Base-by-base conservation (phyloP, 1,139 yeast species). In the Yamadazyma siamensis region DNA sequence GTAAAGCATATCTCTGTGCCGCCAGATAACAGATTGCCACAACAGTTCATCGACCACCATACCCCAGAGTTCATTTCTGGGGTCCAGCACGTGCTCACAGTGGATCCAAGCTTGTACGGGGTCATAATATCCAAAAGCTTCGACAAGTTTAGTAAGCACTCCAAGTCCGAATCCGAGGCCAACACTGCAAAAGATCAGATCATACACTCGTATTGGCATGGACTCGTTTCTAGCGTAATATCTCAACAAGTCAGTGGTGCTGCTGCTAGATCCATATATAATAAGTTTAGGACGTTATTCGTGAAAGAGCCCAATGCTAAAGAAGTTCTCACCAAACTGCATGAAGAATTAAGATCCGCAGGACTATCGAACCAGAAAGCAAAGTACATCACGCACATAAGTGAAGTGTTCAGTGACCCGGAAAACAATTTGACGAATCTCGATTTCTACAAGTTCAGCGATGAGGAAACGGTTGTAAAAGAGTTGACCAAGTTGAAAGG, bases 161-260 rank as follows among this genome's bases (percentile, higher is more conserved):
- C 35, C 24, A 34, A 45, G n/a, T 8, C 23, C n/a, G 41, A 43
- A 9, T 29, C 35, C 24, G 34, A 45, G n/a, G 9, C 23, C n/a
- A 40, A 43, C 8, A 18, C 20, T 18, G 10, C 20, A 7, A 10
- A 18, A 7, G 24, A 41, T 42, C 65, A 38, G 43, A 47, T 41
- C 49, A 68, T 50, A 62, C 64, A 44, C 53, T 59, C 39, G 13
- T 66, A 66, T 41, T 68, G 74, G 74, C 49, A 56, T 27, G 45
- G 62, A 21, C 47, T 68, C 26, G 45, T 68, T 0, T 41, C 52
- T 46, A 73, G 59, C 50, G 72, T 87, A 6, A 72, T 85, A 11
- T 75, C 85, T 1, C 96, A 88, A 56, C 96, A 88, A 51, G 80
- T 88, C 4, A 81, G 91, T 42, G 95, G 95, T 1, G 71, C 77